Base-by-base conservation (phyloP, 179 eudicot genomes). In the Corrigiola litoralis region DNA sequence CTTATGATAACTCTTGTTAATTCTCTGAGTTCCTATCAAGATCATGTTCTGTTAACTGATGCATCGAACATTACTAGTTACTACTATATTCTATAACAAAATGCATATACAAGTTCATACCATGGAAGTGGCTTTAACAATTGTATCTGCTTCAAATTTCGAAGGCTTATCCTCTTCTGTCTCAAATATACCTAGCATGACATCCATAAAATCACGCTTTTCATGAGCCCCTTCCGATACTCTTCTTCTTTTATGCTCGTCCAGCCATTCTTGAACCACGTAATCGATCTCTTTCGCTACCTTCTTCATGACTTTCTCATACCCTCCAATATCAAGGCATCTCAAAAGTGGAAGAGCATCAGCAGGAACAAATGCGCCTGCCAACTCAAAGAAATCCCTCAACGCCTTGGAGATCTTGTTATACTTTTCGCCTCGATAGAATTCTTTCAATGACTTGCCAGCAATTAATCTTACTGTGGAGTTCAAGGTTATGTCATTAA, bases 181-280 rank as follows among this genome's bases (percentile, higher is more conserved):
- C 29, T 20, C 40, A 11, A 13, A 55, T 6, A 32, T 2, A 28
- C 28, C 20, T 25, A 55, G 36, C 60, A 55, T 55, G 10, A 55
- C 41, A 61, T 61, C 59, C 49, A 76, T 76, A 25, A 76, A 71
- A 65, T 67, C 69, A 8, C 48, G 51, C 14, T 54, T 66, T n/a
- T 51, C 62, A 5, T 29, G 31, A n/a, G 13, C 48, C n/a, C 49
- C 59, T 37, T 21, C 31, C 13, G 44, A 52, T 27, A 1, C 7
- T 45, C 34, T 32, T n/a, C 24, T 44, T 17, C 25, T 31, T 58
- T 52, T 58, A 61, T 75, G 79, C 33, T 71, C 72, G 14, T 70
- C 65, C 14, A 75, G 36, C 79, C 79, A 75, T 16, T 66, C 58
- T 23, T 55, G 65, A n/a, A 61, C 31, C 6, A 75, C 0, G 2